A percentile compares a stretch with the other conserved stretches of the same genome.
These are phyloP conservation scores for Cornus suecica DNA, from an alignment of 148 eudicot species.

Conservation along the genomic window DNA sequence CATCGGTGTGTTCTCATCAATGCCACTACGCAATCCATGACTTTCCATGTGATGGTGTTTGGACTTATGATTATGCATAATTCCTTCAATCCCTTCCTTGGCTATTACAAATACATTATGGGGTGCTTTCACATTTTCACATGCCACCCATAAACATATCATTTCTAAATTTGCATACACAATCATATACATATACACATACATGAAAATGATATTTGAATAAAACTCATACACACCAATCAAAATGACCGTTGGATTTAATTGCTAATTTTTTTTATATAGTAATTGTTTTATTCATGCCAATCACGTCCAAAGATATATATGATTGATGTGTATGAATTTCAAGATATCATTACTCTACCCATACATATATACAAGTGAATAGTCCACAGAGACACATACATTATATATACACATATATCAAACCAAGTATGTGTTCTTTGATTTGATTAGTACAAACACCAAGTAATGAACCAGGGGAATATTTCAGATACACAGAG, in stretches of 20 bases:
- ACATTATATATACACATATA: too few species aligned
- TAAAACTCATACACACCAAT: too few species aligned
- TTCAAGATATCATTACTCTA: too few species aligned
- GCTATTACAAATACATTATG: constrained; percentile 21
- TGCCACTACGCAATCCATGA: constrained; percentile 33
- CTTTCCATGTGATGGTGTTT: constrained; percentile 30
- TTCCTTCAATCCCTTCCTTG: constrained; percentile 17
- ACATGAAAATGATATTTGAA: too few species aligned
- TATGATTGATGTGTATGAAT: too few species aligned
- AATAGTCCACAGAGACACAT: not conserved
- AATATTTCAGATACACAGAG: not conserved
- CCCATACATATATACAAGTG: not conserved
- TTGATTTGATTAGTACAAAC: not conserved
- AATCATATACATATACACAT: not conserved
- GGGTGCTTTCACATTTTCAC: constrained; percentile 19
- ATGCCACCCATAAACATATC: constrained; percentile 1
- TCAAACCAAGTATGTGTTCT: too few species aligned
- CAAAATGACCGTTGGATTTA: too few species aligned
- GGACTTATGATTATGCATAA: constrained; percentile 9
- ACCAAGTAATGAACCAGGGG: not conserved
- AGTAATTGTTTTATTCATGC: too few species aligned
- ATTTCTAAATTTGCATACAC: not conserved
- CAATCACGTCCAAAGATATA: too few species aligned
- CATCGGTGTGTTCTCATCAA: constrained; percentile 22
- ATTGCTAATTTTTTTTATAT: too few species aligned